Percentiles rank a stretch among this genome's conserved stretches.
Evolutionary conservation across 2,329 filamentous ascomycete genomes (phyloP).

Genomic region (Monilinia polystroma): DNA sequence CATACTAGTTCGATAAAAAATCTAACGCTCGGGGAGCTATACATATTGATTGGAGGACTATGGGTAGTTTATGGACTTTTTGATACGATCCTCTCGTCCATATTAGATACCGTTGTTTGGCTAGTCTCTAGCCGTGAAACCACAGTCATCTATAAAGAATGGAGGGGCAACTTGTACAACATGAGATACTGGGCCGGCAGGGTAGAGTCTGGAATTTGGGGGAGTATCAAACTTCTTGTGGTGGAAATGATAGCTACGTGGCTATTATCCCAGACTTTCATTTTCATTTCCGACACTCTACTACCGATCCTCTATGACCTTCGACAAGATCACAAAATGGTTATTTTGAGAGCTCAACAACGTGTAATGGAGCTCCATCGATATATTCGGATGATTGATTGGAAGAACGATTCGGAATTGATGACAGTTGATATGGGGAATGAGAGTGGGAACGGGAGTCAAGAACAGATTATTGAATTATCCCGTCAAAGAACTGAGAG

Average conservation of each 20-base stretch:
- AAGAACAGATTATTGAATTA: slow-evolving; percentile 12
- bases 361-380: not conserved
- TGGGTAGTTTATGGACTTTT: slow-evolving; percentile 11
- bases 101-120: not conserved
- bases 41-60: not conserved
- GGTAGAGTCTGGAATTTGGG: not conserved
- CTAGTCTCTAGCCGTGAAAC: not conserved
- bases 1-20: not conserved
- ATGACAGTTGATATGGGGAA: not conserved
- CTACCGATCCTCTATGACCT: not conserved
- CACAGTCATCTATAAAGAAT: not conserved
- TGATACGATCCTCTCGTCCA: not conserved
- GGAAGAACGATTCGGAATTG: not conserved
- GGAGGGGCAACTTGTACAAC: not conserved
- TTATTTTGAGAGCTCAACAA: not conserved
- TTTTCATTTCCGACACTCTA: not conserved
- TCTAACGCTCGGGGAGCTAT: not conserved
- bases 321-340: not conserved
- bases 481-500: slow-evolving; percentile 7
- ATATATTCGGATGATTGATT: slow-evolving; percentile 1
- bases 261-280: slow-evolving; percentile 12
- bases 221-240: not conserved
- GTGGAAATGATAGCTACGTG: slow-evolving; percentile 4
- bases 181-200: slow-evolving; percentile 7
- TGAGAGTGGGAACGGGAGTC: not conserved